These are phyloP conservation scores for Suhomyces guaymorum DNA, from an alignment of 1,139 yeast genomes.

Conservation along the genomic window DNA sequence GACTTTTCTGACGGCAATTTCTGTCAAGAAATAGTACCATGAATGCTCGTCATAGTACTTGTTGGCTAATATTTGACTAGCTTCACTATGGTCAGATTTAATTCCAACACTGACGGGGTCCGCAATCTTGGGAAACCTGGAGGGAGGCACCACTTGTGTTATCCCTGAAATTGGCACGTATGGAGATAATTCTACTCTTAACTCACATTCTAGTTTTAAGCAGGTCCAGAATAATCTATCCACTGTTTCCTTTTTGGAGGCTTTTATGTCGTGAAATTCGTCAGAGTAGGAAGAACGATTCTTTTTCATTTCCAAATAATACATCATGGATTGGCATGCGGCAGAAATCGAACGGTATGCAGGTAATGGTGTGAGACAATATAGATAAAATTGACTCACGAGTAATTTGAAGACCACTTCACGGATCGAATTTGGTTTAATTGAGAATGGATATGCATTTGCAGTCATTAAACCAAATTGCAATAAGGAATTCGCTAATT, in stretches of 20 bases:
- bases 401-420: slow-evolving; percentile 35
- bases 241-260: slow-evolving; percentile 23
- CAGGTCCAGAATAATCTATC: slow-evolving; percentile 50
- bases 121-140: slow-evolving; percentile 44
- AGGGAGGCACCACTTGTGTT: slow-evolving; percentile 41
- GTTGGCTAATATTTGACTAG: slow-evolving; percentile 30
- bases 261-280: slow-evolving; percentile 8
- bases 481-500: slow-evolving; percentile 27
- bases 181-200: slow-evolving; percentile 47
- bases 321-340: slow-evolving; percentile 41
- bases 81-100: slow-evolving; percentile 26
- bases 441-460: slow-evolving; percentile 27
- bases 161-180: slow-evolving; percentile 45
- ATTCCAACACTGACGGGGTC: slow-evolving; percentile 23
- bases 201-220: slow-evolving; percentile 47
- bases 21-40: slow-evolving; percentile 52
- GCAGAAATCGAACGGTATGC: slow-evolving; percentile 36
- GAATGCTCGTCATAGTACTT: slow-evolving; percentile 40
- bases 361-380: slow-evolving; percentile 37
- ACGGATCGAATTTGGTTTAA: slow-evolving; percentile 22
- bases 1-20: slow-evolving; percentile 49
- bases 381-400: slow-evolving; percentile 37
- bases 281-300: slow-evolving; percentile 8
- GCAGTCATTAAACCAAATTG: slow-evolving; percentile 27
- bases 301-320: slow-evolving; percentile 22